Evolutionary conservation across 1,139 yeast species (phyloP).

Genomic region (Sugiyamaella neomexicana): DNA sequence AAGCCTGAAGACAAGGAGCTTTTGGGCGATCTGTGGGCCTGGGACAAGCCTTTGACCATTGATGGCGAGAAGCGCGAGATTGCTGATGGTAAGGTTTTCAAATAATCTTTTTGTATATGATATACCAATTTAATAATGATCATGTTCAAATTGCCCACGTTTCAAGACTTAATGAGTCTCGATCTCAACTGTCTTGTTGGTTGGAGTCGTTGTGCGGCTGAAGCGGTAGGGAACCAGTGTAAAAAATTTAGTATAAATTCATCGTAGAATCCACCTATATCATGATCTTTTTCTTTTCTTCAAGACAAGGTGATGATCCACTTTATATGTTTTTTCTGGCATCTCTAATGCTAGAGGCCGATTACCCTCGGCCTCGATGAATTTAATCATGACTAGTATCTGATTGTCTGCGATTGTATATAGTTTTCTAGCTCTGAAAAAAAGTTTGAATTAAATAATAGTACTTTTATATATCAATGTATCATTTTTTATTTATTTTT

Average conservation of each 20-base stretch:
- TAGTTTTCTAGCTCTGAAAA: too few species aligned
- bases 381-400: slow-evolving; percentile 33
- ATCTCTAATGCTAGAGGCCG: slow-evolving; percentile 38
- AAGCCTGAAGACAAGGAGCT: slow-evolving; percentile 67
- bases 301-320: slow-evolving; percentile 31
- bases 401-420: slow-evolving; percentile 19
- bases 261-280: not conserved
- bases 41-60: slow-evolving; percentile 74
- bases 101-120: slow-evolving; percentile 45
- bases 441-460: not conserved
- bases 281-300: slow-evolving; percentile 12
- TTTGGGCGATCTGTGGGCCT: slow-evolving; percentile 76
- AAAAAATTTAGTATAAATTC: slow-evolving; percentile 9
- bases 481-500: not conserved
- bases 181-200: too few species aligned
- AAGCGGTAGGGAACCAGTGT: slow-evolving; percentile 3
- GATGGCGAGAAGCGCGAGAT: slow-evolving; percentile 67
- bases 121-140: slow-evolving; percentile 1
- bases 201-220: not conserved
- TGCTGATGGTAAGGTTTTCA: slow-evolving; percentile 82
- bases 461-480: slow-evolving; percentile 11
- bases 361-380: slow-evolving; percentile 33
- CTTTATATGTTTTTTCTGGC: slow-evolving; percentile 34
- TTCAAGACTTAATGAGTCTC: too few species aligned
- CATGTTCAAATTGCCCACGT: too few species aligned